Percentiles rank a stretch among this genome's conserved stretches.
Evolutionary conservation across 441 rosid species (phyloP).

Genomic region (Gossypium schwendimanii): DNA sequence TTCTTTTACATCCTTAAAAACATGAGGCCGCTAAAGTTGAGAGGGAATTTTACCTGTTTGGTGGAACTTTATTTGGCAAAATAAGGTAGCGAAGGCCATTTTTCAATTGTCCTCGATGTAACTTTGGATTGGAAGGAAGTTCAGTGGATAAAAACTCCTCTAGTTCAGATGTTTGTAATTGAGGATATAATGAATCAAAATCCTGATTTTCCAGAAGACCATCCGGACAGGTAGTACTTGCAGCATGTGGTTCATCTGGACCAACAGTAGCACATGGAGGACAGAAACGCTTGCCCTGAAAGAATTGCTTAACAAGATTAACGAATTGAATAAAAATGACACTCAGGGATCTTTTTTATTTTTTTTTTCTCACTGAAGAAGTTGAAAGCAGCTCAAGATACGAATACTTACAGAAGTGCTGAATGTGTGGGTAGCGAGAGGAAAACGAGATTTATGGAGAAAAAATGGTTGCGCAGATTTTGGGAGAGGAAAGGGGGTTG

Average conservation of each 20-base stretch:
- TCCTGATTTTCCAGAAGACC: conserved; percentile 70
- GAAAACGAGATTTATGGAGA: conserved; percentile 50
- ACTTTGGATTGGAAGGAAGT: conserved; percentile 88
- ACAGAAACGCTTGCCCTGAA: conserved; percentile 45
- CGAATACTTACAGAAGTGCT: conserved; percentile 37
- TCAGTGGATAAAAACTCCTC: conserved; percentile 57
- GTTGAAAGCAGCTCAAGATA: conserved; percentile 6
- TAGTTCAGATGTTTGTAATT: conserved; percentile 38
- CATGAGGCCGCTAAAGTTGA: conserved; percentile 1
- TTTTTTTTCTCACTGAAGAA: neutral
- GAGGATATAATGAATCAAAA: conserved; percentile 45
- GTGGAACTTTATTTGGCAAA: conserved; percentile 93
- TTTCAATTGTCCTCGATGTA: conserved; percentile 71
- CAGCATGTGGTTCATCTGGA: conserved; percentile 98
- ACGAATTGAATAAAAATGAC: neutral
- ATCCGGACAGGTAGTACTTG: conserved; percentile 82
- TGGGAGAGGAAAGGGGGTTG: conserved; percentile 26
- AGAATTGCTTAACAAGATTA: conserved; percentile 8
- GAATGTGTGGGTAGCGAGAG: conserved; percentile 34
- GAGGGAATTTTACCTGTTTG: conserved; percentile 55
- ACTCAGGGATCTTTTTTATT: neutral
- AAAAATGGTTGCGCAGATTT: conserved; percentile 41
- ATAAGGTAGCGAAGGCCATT: conserved; percentile 96
- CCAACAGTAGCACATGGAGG: conserved; percentile 71
- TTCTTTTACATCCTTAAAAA: conserved; percentile 1